These are phyloP conservation scores for Phialophora chinensis DNA, from an alignment of 2,329 filamentous ascomycete genomes.

Conservation along the genomic window DNA sequence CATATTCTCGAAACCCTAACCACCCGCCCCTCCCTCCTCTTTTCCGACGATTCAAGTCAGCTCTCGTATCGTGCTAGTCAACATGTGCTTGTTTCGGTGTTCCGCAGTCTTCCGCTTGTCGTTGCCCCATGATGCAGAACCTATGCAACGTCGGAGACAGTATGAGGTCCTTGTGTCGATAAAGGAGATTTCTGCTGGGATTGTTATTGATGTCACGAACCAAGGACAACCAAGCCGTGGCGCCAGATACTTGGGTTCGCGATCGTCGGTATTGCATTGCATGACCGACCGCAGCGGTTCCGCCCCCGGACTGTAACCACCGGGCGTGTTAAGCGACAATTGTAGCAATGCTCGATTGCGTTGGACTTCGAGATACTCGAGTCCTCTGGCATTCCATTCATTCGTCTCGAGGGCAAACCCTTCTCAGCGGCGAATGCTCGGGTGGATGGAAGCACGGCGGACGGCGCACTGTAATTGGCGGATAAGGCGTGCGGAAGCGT, in stretches of 20 bases:
- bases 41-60: not conserved
- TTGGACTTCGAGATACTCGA: not conserved
- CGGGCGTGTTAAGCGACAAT: constrained; percentile 13
- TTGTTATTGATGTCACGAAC: not conserved
- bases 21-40: not conserved
- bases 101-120: constrained; percentile 31
- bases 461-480: constrained; percentile 7
- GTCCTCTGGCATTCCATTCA: not conserved
- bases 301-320: constrained; percentile 4
- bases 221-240: not conserved
- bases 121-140: not conserved
- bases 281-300: constrained; percentile 13
- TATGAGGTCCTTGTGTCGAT: not conserved
- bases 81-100: constrained; percentile 2
- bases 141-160: not conserved
- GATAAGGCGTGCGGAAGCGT: not conserved
- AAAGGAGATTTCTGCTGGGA: not conserved
- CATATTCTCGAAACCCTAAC: not conserved
- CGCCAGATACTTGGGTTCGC: not conserved
- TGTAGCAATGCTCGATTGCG: not conserved
- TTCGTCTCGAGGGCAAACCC: not conserved
- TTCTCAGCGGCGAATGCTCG: not conserved
- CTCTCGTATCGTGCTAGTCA: not conserved
- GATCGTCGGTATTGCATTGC: constrained; percentile 3
- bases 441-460: not conserved